Percentiles rank a stretch among this genome's conserved stretches.
Conservation (phyloP, 345 rosid species). For the Brassica napus region Da-Ae NC_063439.1:22093001-22093500, state of each 20-base stretch:
- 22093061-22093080: conserved; percentile 38
- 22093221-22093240: conserved; percentile 4
- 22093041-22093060: conserved; percentile 38
- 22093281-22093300: conserved; percentile 24
- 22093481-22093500: conserved; percentile 15
- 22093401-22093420: conserved; percentile 33
- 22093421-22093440: conserved; percentile 24
- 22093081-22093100: not conserved
- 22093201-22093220: conserved; percentile 30
- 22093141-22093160: conserved; percentile 5
- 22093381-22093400: conserved; percentile 14
- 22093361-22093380: not conserved
- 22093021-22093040: conserved; percentile 24
- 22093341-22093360: not conserved
- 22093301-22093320: conserved; percentile 25
- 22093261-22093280: conserved; percentile 27
- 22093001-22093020: conserved; percentile 28
- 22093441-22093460: conserved; percentile 5
- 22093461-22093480: conserved; percentile 10
- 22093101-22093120: not conserved
- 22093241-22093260: not conserved
- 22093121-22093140: not conserved
- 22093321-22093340: not conserved
- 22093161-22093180: not conserved
- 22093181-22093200: not conserved